Evolutionary conservation across 2,329 filamentous ascomycete species (phyloP), one percentile per base, ranked within the genome.

Genomic region (Stachybotrys chlorohalonatus): DNA sequence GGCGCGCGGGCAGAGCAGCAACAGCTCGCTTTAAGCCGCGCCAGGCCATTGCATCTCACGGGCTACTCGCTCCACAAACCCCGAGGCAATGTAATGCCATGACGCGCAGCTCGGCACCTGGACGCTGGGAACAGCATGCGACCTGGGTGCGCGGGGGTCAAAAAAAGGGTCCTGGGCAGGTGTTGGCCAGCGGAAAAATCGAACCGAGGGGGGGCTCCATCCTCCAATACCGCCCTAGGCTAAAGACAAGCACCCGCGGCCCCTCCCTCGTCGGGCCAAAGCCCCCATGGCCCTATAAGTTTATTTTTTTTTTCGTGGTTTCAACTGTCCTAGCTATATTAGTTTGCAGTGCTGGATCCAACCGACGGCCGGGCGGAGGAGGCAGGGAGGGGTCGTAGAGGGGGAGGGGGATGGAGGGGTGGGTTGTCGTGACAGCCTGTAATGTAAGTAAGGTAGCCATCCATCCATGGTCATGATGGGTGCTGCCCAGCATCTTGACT

Each of bases 161-260:
- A 48, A 48, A 16, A 30, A 48, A 16, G 24, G 24, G n/a, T 48
- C n/a, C 17, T 11, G 24, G 17, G 48, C 13, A 24, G 24, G 31
- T 30, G 24, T n/a, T 50, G 30, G 17, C 48, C 59, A 58, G 58
- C 54, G 58, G 60, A 59, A 55, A 59, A 60, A 58, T 55, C 47
- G 59, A 51, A 58, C 59, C 56, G 60, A 49, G 50, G 32, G 48
- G 36, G 52, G 51, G 54, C 31, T 50, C 53, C 30, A 31, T 42
- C 13, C 36, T 42, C 36, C 36, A 42, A 13, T 3, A 13, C 2
- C 9, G 36, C 8, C 24, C 24, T 5, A 42, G 36, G 13, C 9
- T 42, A 42, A 42, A 42, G 9, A 42, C 36, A 42, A 42, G 36
- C 36, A 42, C 8, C 24, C 24, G 24, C 24, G 24, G 24, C 36